Conservation (phyloP, 2,329 filamentous ascomycete genomes). For the Fusarium chaquense region DNA sequence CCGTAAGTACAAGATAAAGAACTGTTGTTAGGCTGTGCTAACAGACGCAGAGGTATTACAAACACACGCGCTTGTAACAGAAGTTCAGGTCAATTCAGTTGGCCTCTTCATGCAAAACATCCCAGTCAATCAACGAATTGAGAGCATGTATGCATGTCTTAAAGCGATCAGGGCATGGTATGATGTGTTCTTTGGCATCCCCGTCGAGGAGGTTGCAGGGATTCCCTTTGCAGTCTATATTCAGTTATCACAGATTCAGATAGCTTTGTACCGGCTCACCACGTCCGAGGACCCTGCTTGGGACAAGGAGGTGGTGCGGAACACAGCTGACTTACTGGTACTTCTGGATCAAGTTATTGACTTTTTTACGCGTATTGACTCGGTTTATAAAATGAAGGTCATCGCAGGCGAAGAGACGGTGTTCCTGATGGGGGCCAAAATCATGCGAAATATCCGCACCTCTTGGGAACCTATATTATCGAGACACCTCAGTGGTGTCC, state of each 20-base stretch:
- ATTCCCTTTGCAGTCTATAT: slow-evolving; percentile 53
- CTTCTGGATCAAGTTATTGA: slow-evolving; percentile 53
- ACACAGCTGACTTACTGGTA: slow-evolving; percentile 52
- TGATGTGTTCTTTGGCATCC: slow-evolving; percentile 53
- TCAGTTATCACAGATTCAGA: slow-evolving; percentile 53
- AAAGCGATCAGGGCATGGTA: slow-evolving; percentile 53
- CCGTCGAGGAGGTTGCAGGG: slow-evolving; percentile 47
- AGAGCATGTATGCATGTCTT: slow-evolving; percentile 54
- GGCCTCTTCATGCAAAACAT: slow-evolving; percentile 51
- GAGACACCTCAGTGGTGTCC: slow-evolving; percentile 45
- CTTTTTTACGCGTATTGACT: slow-evolving; percentile 47
- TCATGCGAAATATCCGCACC: slow-evolving; percentile 51
- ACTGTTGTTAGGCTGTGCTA: slow-evolving; percentile 2
- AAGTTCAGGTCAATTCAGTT: slow-evolving; percentile 51
- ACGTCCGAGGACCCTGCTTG: slow-evolving; percentile 56
- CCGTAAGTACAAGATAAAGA: slow-evolving; percentile 41
- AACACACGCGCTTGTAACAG: slow-evolving; percentile 48
- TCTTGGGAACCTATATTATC: slow-evolving; percentile 54
- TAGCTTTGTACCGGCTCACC: slow-evolving; percentile 56
- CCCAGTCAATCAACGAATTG: slow-evolving; percentile 50
- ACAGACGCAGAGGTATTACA: slow-evolving; percentile 48
- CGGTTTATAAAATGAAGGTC: slow-evolving; percentile 47
- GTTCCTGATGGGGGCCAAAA: slow-evolving; percentile 52
- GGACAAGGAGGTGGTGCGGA: slow-evolving; percentile 55
- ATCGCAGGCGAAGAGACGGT: slow-evolving; percentile 49